Base-by-base conservation (phyloP, 2,329 filamentous ascomycete species). In the Epichloe aotearoae region DNA sequence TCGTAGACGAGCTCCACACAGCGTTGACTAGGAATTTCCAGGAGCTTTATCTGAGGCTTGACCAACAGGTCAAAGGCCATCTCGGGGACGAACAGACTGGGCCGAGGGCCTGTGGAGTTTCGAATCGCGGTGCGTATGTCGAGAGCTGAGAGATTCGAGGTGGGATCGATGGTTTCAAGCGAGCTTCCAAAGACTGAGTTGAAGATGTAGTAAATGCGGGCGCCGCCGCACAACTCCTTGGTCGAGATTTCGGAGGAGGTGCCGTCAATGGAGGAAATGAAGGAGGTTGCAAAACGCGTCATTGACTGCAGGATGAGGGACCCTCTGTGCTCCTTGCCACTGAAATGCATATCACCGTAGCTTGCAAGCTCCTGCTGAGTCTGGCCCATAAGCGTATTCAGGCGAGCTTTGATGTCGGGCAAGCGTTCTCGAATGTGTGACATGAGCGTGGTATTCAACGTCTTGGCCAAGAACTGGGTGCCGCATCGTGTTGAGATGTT, bases 301-400 rank as follows among this genome's bases (percentile, higher is more conserved):
- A 98, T 98, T 52, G 95, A 80, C 68, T 97, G 91, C 55, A 98
- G 72, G 52, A 98, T 95, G 55, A 98, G 77, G 30, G 91, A 95
- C 34, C 93, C 93, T 47, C 91, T 81, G 65, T 98, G 93, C 66
- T 97, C 93, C 67, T 95, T 95, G 60, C 93, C 93, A 56, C 87
- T 95, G 65, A 98, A 98, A 60, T 95, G 87, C 73, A 93, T 95
- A 65, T 97, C 94, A 38, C 93, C 93, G 64, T 98, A 98, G 68
- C 91, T 95, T 42, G 93, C 93, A 52, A 98, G 77, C 67, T 98
- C 93, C 71, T 98, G 93, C 65, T 98, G 93, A 46, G 93, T 97
- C 69, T 98, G 93, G n/a, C 93, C 93, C 93, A 98, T 98, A 48
- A 98, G 73, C 1, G 93, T 98, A 68, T 98, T 98, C 54, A 98